Percentiles rank a stretch among this genome's conserved stretches.
These are phyloP conservation scores for Ceriops decandra DNA, from an alignment of 345 rosid species.

Conservation along the genomic window DNA sequence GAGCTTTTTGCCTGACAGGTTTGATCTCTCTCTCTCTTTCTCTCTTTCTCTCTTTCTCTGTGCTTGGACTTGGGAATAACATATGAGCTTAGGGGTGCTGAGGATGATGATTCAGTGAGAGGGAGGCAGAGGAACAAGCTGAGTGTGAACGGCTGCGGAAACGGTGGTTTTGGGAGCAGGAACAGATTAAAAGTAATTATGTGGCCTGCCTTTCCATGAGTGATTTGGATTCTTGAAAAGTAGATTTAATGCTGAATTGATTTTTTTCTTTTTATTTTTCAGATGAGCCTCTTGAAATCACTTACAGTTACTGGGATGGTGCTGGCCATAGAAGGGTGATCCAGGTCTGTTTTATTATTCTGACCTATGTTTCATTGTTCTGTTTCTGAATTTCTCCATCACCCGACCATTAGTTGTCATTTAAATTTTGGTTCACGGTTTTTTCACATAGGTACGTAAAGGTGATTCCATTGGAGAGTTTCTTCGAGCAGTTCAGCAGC, in stretches of 20 bases:
- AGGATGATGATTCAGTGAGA: conserved; percentile 93
- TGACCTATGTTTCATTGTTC: conserved; percentile 7
- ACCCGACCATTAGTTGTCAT: background rate
- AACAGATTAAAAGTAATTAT: conserved; percentile 73
- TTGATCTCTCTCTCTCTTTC: conserved; percentile 13
- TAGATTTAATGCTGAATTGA: conserved; percentile 9
- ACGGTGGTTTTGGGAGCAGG: conserved; percentile 86
- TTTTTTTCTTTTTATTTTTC: conserved; percentile 17
- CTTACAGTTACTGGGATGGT: conserved; percentile 99
- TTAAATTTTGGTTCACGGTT: background rate
- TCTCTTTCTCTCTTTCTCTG: conserved; percentile 2
- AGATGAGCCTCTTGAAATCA: conserved; percentile 94
- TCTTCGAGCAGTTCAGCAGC: conserved; percentile 88
- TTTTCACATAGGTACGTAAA: conserved; percentile 57
- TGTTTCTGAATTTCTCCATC: conserved; percentile 2
- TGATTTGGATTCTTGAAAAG: background rate
- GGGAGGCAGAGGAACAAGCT: conserved; percentile 99
- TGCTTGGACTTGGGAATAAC: conserved; percentile 35
- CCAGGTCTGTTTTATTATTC: conserved; percentile 48
- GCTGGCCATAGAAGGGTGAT: conserved; percentile 91
- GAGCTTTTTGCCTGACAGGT: conserved; percentile 98
- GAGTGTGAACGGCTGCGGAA: conserved; percentile 93
- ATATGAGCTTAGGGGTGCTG: conserved; percentile 58
- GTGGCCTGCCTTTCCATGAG: background rate
- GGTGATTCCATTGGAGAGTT: conserved; percentile 92